Evolutionary conservation across 2,329 filamentous ascomycete genomes (phyloP).

Genomic region (Aspergillus pseudonomiae): DNA sequence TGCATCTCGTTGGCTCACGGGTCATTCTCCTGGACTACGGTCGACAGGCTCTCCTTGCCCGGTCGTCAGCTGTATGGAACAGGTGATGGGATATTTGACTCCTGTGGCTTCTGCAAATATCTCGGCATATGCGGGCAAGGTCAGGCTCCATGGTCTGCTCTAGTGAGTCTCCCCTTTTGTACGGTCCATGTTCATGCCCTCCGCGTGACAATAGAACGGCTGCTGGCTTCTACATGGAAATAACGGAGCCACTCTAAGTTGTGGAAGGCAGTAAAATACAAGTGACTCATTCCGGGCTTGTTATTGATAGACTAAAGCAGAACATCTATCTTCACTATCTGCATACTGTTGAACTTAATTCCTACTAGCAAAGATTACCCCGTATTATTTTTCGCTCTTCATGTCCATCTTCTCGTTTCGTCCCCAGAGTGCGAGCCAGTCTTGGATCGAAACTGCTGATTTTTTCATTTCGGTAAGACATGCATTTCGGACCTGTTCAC

Average conservation of each 20-base stretch:
- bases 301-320: too few species aligned
- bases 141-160: neutral
- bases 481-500: slow-evolving; percentile 15
- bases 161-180: too few species aligned
- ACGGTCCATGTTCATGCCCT: too few species aligned
- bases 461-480: slow-evolving; percentile 21
- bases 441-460: slow-evolving; percentile 16
- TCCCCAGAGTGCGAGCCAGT: slow-evolving; percentile 32
- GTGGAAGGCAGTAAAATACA: too few species aligned
- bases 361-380: neutral
- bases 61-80: neutral
- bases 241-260: too few species aligned
- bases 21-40: neutral
- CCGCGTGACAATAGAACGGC: too few species aligned
- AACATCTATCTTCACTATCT: too few species aligned
- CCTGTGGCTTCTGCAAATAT: neutral
- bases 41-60: neutral
- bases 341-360: too few species aligned
- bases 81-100: neutral
- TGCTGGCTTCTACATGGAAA: too few species aligned
- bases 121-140: neutral
- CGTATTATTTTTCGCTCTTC: slow-evolving; percentile 9
- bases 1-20: too few species aligned
- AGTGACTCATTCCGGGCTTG: too few species aligned
- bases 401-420: slow-evolving; percentile 26